Evolutionary conservation across 768 basidiomycete species (phyloP).

Genomic region (Neoboletus subvelutipes): DNA sequence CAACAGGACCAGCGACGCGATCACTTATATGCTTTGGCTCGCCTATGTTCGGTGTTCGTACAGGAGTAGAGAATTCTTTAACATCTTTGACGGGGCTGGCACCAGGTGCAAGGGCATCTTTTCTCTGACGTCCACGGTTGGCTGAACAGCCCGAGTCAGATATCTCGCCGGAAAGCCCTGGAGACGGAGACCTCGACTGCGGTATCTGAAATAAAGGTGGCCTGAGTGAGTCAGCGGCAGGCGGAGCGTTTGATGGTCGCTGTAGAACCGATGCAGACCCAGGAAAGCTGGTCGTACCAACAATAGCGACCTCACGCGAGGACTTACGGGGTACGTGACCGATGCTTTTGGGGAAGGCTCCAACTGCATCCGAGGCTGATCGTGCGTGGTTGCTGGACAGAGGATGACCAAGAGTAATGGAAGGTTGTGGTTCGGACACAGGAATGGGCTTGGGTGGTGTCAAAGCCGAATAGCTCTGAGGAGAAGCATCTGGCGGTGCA

Average conservation of each 20-base stretch:
- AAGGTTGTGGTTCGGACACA: slow-evolving; percentile 21
- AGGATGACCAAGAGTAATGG: slow-evolving; percentile 14
- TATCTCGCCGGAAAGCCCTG: slow-evolving; percentile 29
- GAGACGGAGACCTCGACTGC: slow-evolving; percentile 35
- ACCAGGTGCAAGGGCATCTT: slow-evolving; percentile 34
- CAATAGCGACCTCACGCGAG: slow-evolving; percentile 52
- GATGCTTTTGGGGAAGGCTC: slow-evolving; percentile 25
- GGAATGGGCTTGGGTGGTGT: slow-evolving; percentile 54
- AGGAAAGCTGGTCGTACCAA: slow-evolving; percentile 42
- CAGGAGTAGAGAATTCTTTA: slow-evolving; percentile 25
- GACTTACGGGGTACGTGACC: slow-evolving; percentile 44
- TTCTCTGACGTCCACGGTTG: slow-evolving; percentile 30
- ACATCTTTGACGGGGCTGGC: slow-evolving; percentile 31
- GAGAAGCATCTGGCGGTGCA: slow-evolving; percentile 69
- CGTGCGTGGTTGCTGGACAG: slow-evolving; percentile 37
- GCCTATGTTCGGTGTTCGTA: slow-evolving; percentile 62
- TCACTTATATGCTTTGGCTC: slow-evolving; percentile 56
- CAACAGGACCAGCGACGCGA: slow-evolving; percentile 62
- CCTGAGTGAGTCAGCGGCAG: slow-evolving; percentile 33
- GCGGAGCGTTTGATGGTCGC: slow-evolving; percentile 29
- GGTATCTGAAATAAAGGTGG: slow-evolving; percentile 39
- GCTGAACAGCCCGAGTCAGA: slow-evolving; percentile 34
- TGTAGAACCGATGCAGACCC: slow-evolving; percentile 28
- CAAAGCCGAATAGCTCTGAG: slow-evolving; percentile 50
- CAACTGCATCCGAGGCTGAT: slow-evolving; percentile 48